Base-by-base conservation (phyloP, 345 rosid species). In the Hirschfeldia incana region DNA sequence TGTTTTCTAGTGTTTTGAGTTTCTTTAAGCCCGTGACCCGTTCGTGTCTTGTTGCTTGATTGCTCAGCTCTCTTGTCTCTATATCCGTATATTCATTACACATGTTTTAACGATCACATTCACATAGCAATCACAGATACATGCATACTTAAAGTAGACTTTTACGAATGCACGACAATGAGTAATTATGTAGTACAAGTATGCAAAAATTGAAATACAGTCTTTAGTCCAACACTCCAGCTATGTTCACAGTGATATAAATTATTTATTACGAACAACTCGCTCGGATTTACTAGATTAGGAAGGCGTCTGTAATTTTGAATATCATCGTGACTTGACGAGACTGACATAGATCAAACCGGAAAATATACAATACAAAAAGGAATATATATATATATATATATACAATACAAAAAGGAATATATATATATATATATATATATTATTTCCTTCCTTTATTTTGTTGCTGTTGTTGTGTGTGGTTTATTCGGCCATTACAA, bases 11-110 rank as follows among this genome's bases (percentile, higher is more conserved):
- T 63, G 11, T 62, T 8, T 11, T 16, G 13, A 64, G 65, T 32
- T n/a, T 13, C 8, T 58, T 12, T 17, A 37, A 11, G 39, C 65
- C 83, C 83, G 83, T 79, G 82, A 79, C 61, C 37, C 39, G 21
- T 64, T 69, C 73, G 65, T 80, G 83, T 68, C 83, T 12, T 69
- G 1, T 63, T 63, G 77, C 77, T 44, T 73, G 63, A 73, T 73
- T 66, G 68, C 73, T 49, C 76, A 15, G n/a, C 32, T 72, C 59
- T 17, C 49, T 34, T 51, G 10, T 57, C 29, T 57, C 62, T 57
- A 12, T 57, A 8, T 57, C 4, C 21, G 9, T 60, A 37, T 29
- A 27, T 17, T 44, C 46, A n/a, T 33, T 60, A 62, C 39, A 46
- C 27, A 30, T 76, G 29, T 62, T 42, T 51, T 69, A 28, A 8